Conservation (phyloP, 2,329 filamentous ascomycete genomes). For the Plectosphaerella cucumerina region DNA sequence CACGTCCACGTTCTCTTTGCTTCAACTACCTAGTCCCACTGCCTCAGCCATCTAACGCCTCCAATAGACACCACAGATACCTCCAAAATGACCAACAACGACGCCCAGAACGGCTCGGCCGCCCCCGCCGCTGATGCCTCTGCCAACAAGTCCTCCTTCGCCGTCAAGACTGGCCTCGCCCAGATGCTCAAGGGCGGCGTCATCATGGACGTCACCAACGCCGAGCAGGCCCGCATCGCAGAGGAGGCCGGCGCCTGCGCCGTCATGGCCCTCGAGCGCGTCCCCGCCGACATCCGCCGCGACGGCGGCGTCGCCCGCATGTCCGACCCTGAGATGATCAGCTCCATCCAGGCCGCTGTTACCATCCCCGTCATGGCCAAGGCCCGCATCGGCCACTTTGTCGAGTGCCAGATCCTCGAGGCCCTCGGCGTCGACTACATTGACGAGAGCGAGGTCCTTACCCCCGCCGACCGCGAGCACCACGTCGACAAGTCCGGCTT, state of each 20-base stretch:
- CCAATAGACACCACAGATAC: neutral
- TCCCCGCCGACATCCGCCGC: slow-evolving; percentile 90
- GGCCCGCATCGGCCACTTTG: slow-evolving; percentile 94
- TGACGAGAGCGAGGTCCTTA: slow-evolving; percentile 96
- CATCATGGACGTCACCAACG: slow-evolving; percentile 98
- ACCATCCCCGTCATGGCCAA: slow-evolving; percentile 99
- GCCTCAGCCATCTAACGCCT: neutral
- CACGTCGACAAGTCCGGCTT: slow-evolving; percentile 88
- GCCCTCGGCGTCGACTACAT: slow-evolving; percentile 95
- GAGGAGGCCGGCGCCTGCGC: slow-evolving; percentile 94
- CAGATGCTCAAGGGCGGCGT: slow-evolving; percentile 99
- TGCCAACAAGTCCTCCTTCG: slow-evolving; percentile 57
- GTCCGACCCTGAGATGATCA: slow-evolving; percentile 93
- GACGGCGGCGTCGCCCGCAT: slow-evolving; percentile 94
- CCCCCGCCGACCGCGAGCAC: slow-evolving; percentile 83
- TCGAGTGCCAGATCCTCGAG: slow-evolving; percentile 98
- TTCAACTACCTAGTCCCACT: too few species aligned
- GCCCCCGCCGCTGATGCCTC: slow-evolving; percentile 23
- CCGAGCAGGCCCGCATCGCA: slow-evolving; percentile 91
- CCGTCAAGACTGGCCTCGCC: slow-evolving; percentile 90
- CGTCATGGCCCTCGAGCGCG: slow-evolving; percentile 98
- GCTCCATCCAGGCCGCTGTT: slow-evolving; percentile 88
- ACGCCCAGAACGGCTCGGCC: slow-evolving; percentile 9
- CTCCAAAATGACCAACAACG: slow-evolving; percentile 5
- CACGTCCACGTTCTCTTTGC: too few species aligned